Evolutionary conservation across 1,284 basidiomycete genomes (phyloP).

Genomic region (Apiotrichum veenhuisii): DNA sequence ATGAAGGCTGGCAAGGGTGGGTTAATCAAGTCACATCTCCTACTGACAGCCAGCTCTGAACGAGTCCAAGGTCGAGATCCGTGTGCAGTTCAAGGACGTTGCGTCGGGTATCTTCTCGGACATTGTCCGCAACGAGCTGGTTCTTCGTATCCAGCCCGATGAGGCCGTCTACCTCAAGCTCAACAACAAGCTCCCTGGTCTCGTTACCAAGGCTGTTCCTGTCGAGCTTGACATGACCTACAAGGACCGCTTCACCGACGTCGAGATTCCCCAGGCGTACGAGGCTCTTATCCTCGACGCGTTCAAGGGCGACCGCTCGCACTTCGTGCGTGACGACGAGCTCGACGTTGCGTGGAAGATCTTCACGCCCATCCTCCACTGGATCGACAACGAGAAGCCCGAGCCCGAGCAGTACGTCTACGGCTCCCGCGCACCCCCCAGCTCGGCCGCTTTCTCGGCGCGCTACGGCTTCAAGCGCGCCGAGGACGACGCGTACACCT

Average conservation of each 20-base stretch:
- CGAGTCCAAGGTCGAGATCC: constrained; percentile 94
- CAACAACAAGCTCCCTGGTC: constrained; percentile 87
- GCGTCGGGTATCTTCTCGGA: constrained; percentile 93
- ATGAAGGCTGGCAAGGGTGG: constrained; percentile 92
- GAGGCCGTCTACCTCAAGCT: constrained; percentile 94
- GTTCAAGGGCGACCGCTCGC: constrained; percentile 60
- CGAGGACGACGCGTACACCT: constrained; percentile 62
- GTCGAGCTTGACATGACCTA: constrained; percentile 97
- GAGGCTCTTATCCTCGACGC: constrained; percentile 87
- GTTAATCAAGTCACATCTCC: background rate
- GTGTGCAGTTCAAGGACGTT: constrained; percentile 94
- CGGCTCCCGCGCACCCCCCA: constrained; percentile 86
- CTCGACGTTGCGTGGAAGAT: constrained; percentile 96
- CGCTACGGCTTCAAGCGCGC: constrained; percentile 75
- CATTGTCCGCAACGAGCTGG: constrained; percentile 89
- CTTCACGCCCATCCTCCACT: constrained; percentile 90
- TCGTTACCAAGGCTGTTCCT: constrained; percentile 81
- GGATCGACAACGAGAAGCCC: constrained; percentile 61
- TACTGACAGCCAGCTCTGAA: constrained; percentile 65
- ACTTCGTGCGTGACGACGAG: constrained; percentile 91
- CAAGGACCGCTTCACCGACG: constrained; percentile 83
- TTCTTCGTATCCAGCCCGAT: constrained; percentile 89
- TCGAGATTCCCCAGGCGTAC: constrained; percentile 89
- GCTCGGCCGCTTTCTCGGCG: constrained; percentile 69
- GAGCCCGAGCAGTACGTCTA: constrained; percentile 77